Conservation (phyloP, 2,329 filamentous ascomycete species). For the Sporothrix luriei region DNA sequence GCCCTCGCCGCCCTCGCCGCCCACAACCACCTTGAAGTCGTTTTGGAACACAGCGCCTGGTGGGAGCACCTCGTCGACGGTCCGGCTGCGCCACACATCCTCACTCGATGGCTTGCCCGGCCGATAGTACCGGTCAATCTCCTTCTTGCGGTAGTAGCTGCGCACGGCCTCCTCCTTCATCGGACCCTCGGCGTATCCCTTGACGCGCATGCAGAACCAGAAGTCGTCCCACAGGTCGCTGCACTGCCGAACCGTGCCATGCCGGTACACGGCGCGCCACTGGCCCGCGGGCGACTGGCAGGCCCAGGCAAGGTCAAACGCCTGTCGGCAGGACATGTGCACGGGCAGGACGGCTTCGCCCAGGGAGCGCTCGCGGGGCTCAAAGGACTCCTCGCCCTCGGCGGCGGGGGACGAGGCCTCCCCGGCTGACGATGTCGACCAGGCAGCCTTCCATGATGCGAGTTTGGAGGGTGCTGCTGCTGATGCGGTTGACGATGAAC, state of each 20-base stretch:
- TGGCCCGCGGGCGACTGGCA: conserved; percentile 91
- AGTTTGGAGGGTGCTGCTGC: not conserved
- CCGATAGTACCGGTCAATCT: conserved; percentile 67
- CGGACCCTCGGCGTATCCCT: conserved; percentile 58
- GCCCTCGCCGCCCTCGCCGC: conserved; percentile 25
- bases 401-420: conserved; percentile 32
- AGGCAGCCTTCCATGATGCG: conserved; percentile 29
- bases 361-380: conserved; percentile 42
- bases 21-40: conserved; percentile 36
- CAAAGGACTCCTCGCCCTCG: conserved; percentile 29
- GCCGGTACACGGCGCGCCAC: conserved; percentile 88
- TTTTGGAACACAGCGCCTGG: conserved; percentile 50
- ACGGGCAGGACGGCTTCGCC: conserved; percentile 74
- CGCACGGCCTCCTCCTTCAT: conserved; percentile 64
- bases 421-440: conserved; percentile 41
- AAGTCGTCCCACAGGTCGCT: conserved; percentile 88
- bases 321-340: conserved; percentile 82
- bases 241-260: conserved; percentile 76
- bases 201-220: conserved; percentile 94
- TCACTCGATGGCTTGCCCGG: conserved; percentile 72
- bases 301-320: conserved; percentile 92
- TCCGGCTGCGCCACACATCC: conserved; percentile 81
- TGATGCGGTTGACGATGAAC: not conserved
- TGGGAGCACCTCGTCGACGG: conserved; percentile 56
- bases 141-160: conserved; percentile 68